phyloP scores from a whole-genome alignment of 2,329 filamentous ascomycete species.

The Chrysosporium queenslandicum region DNA sequence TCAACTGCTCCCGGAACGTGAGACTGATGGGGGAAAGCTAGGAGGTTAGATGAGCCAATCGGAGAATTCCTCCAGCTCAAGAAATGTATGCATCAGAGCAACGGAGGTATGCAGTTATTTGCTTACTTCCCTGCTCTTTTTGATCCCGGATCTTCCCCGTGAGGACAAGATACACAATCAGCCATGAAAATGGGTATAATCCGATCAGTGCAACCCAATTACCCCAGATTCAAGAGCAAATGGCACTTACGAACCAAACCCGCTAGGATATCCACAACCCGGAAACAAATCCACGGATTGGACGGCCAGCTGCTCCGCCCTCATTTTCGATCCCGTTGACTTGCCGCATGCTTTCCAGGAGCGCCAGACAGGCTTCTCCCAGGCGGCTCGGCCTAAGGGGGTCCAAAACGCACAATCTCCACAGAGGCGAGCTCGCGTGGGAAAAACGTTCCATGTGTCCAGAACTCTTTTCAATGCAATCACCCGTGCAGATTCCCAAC shows the following conservation, averaged over 20 bases:
- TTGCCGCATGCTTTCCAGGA: neutral
- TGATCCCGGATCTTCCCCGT: neutral
- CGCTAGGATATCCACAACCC: conserved; percentile 3
- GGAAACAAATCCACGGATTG: neutral
- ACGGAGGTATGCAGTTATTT: neutral
- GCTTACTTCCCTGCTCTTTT: neutral
- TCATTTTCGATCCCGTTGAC: conserved; percentile 6
- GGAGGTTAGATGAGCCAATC: neutral
- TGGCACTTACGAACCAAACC: neutral
- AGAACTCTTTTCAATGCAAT: neutral
- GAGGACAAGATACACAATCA: neutral
- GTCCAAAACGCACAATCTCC: no score
- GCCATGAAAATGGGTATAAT: neutral
- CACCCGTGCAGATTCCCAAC: neutral
- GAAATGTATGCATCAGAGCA: neutral
- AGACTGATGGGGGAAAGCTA: neutral
- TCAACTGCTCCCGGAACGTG: conserved; percentile 7
- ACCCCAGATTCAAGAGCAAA: conserved; percentile 7
- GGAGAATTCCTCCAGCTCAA: neutral
- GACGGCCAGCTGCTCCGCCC: neutral
- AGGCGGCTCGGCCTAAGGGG: no score
- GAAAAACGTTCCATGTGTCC: neutral
- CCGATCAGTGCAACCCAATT: conserved; percentile 5
- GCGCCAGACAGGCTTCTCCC: neutral
- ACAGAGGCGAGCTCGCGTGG: neutral